phyloP scores from a whole-genome alignment of 192 early-diverging fungal genomes.

The Backusella tarrabulga region DNA sequence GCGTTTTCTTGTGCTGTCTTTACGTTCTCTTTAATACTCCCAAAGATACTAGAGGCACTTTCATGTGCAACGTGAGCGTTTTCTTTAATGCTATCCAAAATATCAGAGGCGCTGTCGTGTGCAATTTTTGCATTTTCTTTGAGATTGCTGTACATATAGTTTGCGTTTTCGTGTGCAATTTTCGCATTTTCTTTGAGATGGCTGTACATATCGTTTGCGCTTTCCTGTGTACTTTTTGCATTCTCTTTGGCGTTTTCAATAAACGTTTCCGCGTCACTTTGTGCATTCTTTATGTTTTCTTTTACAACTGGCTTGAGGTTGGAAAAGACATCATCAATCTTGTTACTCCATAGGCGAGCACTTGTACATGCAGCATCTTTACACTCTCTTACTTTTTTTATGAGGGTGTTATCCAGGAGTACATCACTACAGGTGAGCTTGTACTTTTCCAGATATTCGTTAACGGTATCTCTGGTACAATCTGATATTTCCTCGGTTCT shows the following conservation, averaged over 20 bases:
- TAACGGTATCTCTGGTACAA: not conserved
- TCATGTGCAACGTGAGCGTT: not conserved
- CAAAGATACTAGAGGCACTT: not conserved
- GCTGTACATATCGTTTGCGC: not conserved
- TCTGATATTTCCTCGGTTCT: constrained; percentile 4
- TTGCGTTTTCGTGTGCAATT: not conserved
- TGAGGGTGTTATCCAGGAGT: not conserved
- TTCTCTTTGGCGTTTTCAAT: not conserved
- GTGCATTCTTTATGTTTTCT: not conserved
- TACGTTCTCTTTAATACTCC: not conserved
- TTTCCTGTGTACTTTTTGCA: not conserved
- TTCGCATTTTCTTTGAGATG: not conserved
- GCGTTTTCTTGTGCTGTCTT: not conserved
- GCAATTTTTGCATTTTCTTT: not conserved
- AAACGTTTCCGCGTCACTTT: not conserved
- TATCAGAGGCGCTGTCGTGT: not conserved
- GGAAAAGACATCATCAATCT: not conserved
- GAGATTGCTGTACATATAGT: not conserved
- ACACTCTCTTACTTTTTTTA: not conserved
- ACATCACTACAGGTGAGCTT: not conserved
- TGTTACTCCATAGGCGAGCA: not conserved
- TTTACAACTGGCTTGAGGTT: not conserved
- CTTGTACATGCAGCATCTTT: not conserved
- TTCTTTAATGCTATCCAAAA: not conserved
- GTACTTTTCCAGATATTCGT: not conserved